Base-by-base conservation (phyloP, 2,329 filamentous ascomycete species). In the Ophiostoma angusticollis region DNA sequence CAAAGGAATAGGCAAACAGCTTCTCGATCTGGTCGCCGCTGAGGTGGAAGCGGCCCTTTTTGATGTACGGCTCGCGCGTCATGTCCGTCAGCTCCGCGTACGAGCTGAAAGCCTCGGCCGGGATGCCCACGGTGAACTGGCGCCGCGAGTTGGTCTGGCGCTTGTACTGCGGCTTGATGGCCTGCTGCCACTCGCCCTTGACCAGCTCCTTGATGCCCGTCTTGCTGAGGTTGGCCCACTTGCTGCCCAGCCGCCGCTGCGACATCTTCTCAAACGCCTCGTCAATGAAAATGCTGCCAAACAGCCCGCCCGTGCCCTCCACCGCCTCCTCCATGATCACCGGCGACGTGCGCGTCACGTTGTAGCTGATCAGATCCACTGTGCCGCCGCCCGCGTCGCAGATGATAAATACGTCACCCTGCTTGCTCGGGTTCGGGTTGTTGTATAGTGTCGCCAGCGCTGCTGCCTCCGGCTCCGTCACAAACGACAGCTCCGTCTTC, bases 221-320 rank as follows among this genome's bases (percentile, higher is more conserved):
- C 28, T 67, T 51, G 8, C 61, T 51, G n/a, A 62, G 59, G 31
- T 62, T 60, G 34, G 62, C 58, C 35, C 61, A 65, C 41, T 63
- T 60, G 3, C 60, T 52, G 9, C 62, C 63, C n/a, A 71, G 57
- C 19, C 61, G 65, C 12, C 58, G 53, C 41, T 59, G 61, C 14
- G 69, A 50, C 43, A 64, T 64, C 18, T 62, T 57, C 22, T 57
- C 54, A 44, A 72, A 72, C 14, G 64, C 55, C 49, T 62, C 57
- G 43, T 70, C 68, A 40, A 72, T 54, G 45, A 67, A 64, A 1
- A 64, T 61, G 3, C 64, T 67, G 18, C 68, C 68, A 41, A 65
- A 71, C 41, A 64, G 59, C 2, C 62, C 65, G 8, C 68, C 67
- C 6, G 62, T 65, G 2, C 67, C 67, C 21, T 62, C 60, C 3